Conservation (phyloP, 2,329 filamentous ascomycete genomes). For the Paecilomyces sp. region DNA sequence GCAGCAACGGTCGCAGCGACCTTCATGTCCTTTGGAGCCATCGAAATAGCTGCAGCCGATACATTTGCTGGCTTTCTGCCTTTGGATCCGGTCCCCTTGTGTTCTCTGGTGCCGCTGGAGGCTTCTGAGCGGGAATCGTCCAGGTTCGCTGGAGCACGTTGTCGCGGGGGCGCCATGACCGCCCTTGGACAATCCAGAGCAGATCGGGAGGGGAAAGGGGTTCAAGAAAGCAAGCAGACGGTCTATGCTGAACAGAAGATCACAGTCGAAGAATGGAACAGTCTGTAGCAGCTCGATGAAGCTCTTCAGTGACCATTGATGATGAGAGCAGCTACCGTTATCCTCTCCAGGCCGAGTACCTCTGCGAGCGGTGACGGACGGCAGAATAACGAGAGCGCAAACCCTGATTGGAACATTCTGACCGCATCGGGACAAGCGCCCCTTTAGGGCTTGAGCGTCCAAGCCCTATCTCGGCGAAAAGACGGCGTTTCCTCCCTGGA, state of each 20-base stretch:
- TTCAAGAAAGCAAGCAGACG: not conserved
- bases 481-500: not conserved
- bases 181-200: not conserved
- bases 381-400: constrained; percentile 23
- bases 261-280: not conserved
- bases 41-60: constrained; percentile 5
- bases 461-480: constrained; percentile 2
- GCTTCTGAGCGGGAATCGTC: constrained; percentile 44
- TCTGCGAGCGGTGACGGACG: constrained; percentile 20
- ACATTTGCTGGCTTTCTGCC: constrained; percentile 21
- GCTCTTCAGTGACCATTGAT: not conserved
- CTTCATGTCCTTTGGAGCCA: constrained; percentile 14
- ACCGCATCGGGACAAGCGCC: constrained; percentile 1
- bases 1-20: constrained; percentile 8
- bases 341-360: constrained; percentile 4
- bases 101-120: constrained; percentile 37
- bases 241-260: not conserved
- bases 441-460: constrained; percentile 5
- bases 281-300: not conserved
- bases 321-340: not conserved
- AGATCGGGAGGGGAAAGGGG: not conserved
- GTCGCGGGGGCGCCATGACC: constrained; percentile 40
- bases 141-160: constrained; percentile 29
- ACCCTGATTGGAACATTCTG: constrained; percentile 7
- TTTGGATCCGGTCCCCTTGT: constrained; percentile 22